Evolutionary conservation across 2,329 filamentous ascomycete genomes (phyloP).

Genomic region (Scolecobasidium constrictum): DNA sequence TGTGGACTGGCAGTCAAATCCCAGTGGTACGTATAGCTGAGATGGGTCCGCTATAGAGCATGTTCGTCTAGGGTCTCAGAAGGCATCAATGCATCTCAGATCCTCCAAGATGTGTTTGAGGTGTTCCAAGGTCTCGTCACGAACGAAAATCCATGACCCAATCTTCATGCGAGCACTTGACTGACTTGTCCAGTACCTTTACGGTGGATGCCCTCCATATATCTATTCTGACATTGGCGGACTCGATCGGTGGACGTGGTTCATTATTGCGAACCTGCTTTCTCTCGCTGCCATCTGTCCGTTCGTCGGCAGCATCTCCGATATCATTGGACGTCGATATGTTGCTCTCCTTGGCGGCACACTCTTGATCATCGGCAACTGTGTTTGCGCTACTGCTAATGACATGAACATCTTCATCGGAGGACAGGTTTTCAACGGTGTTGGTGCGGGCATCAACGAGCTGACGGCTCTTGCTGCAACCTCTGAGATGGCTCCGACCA

Average conservation of each 20-base stretch:
- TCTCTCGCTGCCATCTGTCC: conserved; percentile 37
- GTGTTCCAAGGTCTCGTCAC: no score
- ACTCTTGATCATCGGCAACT: conserved; percentile 47
- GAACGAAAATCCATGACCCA: no score
- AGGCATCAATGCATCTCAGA: no score
- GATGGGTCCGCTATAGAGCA: no score
- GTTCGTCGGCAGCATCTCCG: conserved; percentile 53
- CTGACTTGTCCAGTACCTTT: no score
- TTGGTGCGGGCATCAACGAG: conserved; percentile 54
- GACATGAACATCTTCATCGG: conserved; percentile 53
- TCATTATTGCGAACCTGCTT: conserved; percentile 30
- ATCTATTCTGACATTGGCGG: conserved; percentile 49
- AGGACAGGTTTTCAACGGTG: conserved; percentile 46
- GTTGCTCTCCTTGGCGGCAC: conserved; percentile 41
- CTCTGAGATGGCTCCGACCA: conserved; percentile 52
- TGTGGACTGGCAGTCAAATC: conserved; percentile 48
- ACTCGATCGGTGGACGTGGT: conserved; percentile 46
- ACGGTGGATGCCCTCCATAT: conserved; percentile 26
- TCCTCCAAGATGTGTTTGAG: no score
- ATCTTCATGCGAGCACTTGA: no score
- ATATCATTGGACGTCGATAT: conserved; percentile 51
- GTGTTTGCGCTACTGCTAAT: conserved; percentile 46
- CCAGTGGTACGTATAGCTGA: no score
- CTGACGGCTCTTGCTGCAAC: conserved; percentile 55
- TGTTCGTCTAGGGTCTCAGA: no score